phyloP scores from a whole-genome alignment of 352 stramenopile genomes.

The Pythium monospermum region DNA sequence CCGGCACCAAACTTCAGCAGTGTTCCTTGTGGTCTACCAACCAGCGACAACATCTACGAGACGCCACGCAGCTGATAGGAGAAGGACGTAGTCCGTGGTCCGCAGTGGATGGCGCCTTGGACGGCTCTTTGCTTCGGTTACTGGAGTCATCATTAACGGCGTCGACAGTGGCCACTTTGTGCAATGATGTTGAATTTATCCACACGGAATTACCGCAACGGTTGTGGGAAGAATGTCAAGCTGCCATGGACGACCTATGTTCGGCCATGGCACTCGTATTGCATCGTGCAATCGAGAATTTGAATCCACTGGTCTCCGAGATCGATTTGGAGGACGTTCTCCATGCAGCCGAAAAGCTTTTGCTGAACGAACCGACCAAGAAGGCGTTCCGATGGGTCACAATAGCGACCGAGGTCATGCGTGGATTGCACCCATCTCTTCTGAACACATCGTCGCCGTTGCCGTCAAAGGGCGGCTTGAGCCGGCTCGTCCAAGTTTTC shows the following conservation, averaged over 20 bases:
- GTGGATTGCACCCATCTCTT: not conserved
- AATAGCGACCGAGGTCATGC: not conserved
- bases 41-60: not conserved
- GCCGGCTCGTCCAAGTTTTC: conserved; percentile 45
- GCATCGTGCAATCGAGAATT: conserved; percentile 1
- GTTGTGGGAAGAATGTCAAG: conserved; percentile 9
- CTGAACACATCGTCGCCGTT: no score
- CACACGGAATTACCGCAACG: not conserved
- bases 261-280: not conserved
- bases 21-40: not conserved
- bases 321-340: conserved; percentile 14
- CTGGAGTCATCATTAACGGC: not conserved
- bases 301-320: conserved; percentile 21
- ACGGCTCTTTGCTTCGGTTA: conserved; percentile 2
- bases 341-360: conserved; percentile 4
- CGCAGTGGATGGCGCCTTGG: not conserved
- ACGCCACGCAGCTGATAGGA: not conserved
- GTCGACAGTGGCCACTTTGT: not conserved
- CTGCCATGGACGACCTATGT: conserved; percentile 12
- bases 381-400: not conserved
- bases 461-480: no score
- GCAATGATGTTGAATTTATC: not conserved
- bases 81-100: conserved; percentile 3
- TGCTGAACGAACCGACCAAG: not conserved
- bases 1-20: not conserved